Evolutionary conservation across 495 filamentous ascomycete genomes (phyloP).

Genomic region (Ascodesmis nigricans): DNA sequence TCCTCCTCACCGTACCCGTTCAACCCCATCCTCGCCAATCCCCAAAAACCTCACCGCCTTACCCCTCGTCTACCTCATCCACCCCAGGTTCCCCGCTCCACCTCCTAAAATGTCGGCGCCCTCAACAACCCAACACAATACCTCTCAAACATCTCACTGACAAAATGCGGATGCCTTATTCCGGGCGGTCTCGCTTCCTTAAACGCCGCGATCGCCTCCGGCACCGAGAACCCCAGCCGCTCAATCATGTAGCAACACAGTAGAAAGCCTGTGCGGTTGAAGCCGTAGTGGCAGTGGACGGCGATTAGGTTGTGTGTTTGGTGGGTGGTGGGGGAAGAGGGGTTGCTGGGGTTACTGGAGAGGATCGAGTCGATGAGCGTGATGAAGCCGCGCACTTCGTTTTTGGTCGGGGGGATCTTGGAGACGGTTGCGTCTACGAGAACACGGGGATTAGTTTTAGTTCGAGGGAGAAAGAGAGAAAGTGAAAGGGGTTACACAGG

Average conservation of each 20-base stretch:
- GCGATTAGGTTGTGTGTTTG: conserved; percentile 34
- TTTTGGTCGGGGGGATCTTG: conserved; percentile 63
- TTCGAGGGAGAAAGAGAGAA: no score
- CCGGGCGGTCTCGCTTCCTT: conserved; percentile 50
- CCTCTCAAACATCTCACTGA: conserved; percentile 63
- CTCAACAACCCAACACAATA: conserved; percentile 28
- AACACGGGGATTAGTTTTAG: no score
- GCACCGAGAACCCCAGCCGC: conserved; percentile 43
- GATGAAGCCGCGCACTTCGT: conserved; percentile 60
- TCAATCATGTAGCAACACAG: conserved; percentile 84
- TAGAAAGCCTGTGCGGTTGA: conserved; percentile 78
- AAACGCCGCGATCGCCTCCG: conserved; percentile 66
- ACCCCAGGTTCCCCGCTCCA: no score
- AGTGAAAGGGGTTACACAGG: no score
- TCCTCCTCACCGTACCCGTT: no score
- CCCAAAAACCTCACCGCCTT: no score
- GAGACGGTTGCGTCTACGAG: conserved; percentile 41
- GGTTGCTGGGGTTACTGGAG: conserved; percentile 27
- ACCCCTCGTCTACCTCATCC: no score
- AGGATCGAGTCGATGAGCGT: conserved; percentile 50
- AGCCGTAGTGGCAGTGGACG: conserved; percentile 90
- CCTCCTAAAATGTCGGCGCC: conserved; percentile 20
- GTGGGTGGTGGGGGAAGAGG: no score
- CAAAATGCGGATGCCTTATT: conserved; percentile 75
- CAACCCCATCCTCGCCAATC: no score